Evolutionary conservation across 2,329 filamentous ascomycete species (phyloP).

Genomic region (Macroventuria anomochaeta): DNA sequence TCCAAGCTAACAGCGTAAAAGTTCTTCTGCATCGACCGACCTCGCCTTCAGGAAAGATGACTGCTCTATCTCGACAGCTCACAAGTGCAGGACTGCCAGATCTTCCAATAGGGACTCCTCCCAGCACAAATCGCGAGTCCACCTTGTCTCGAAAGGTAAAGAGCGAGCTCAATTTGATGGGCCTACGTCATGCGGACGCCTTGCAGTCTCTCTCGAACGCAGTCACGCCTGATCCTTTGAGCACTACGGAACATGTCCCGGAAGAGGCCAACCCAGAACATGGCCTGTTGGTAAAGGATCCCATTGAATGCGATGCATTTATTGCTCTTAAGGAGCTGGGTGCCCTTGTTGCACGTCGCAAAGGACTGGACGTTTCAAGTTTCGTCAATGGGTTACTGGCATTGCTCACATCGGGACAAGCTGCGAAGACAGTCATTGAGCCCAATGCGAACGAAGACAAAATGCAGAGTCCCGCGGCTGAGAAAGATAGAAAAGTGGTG

Average conservation of each 20-base stretch:
- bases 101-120: constrained; percentile 45
- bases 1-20: constrained; percentile 8
- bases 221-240: constrained; percentile 44
- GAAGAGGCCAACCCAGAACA: constrained; percentile 32
- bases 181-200: constrained; percentile 9
- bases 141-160: constrained; percentile 39
- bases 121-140: constrained; percentile 16
- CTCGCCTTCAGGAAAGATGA: constrained; percentile 51
- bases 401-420: constrained; percentile 29
- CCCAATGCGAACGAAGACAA: background rate
- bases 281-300: constrained; percentile 11
- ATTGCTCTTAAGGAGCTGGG: constrained; percentile 46
- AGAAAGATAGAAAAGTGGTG: background rate
- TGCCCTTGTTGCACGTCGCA: constrained; percentile 42
- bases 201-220: constrained; percentile 19
- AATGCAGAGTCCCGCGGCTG: no score
- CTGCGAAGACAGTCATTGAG: background rate
- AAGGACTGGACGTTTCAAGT: constrained; percentile 40
- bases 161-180: constrained; percentile 38
- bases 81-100: constrained; percentile 33
- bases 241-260: constrained; percentile 39
- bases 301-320: constrained; percentile 39
- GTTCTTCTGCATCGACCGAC: constrained; percentile 36
- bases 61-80: constrained; percentile 49
- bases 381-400: constrained; percentile 46